These are phyloP conservation scores for Penicillium maclennaniae DNA, from an alignment of 495 filamentous ascomycete species.

Conservation along the genomic window DNA sequence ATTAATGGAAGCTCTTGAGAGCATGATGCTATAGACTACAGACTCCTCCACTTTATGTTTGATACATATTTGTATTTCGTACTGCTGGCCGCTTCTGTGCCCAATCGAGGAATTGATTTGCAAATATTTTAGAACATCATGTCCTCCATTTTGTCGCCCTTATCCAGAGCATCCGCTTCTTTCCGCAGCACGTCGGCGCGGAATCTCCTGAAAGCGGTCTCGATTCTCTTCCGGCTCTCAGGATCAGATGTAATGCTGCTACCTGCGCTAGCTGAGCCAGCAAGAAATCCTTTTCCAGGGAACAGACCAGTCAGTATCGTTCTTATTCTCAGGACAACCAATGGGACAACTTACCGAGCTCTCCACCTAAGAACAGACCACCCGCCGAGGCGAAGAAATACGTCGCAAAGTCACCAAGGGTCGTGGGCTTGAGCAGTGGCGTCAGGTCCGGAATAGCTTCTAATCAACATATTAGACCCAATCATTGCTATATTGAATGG, in stretches of 20 bases:
- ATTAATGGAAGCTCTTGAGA: background rate
- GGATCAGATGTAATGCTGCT: slow-evolving; percentile 51
- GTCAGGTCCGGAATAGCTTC: slow-evolving; percentile 61
- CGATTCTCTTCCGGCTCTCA: slow-evolving; percentile 52
- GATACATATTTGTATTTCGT: background rate
- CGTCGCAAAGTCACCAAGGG: slow-evolving; percentile 57
- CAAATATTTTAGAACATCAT: slow-evolving; percentile 23
- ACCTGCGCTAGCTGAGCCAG: slow-evolving; percentile 49
- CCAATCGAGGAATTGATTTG: background rate
- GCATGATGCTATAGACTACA: background rate
- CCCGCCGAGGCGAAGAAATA: slow-evolving; percentile 60
- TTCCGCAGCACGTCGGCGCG: slow-evolving; percentile 57
- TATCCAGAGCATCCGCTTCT: slow-evolving; percentile 54
- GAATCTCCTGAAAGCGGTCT: slow-evolving; percentile 61
- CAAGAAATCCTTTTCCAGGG: slow-evolving; percentile 48
- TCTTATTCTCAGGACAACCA: background rate
- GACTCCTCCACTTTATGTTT: background rate
- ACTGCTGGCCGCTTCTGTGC: background rate
- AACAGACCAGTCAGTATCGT: background rate
- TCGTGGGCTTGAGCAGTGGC: slow-evolving; percentile 51
- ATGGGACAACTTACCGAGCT: slow-evolving; percentile 37
- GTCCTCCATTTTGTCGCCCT: slow-evolving; percentile 23
- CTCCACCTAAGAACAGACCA: slow-evolving; percentile 62
- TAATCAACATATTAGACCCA: slow-evolving; percentile 16
- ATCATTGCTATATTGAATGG: background rate